Evolutionary conservation across 306 rosid species (phyloP), one percentile per base, ranked within the genome.

Genomic region (Pachyrhizus erosus): DNA sequence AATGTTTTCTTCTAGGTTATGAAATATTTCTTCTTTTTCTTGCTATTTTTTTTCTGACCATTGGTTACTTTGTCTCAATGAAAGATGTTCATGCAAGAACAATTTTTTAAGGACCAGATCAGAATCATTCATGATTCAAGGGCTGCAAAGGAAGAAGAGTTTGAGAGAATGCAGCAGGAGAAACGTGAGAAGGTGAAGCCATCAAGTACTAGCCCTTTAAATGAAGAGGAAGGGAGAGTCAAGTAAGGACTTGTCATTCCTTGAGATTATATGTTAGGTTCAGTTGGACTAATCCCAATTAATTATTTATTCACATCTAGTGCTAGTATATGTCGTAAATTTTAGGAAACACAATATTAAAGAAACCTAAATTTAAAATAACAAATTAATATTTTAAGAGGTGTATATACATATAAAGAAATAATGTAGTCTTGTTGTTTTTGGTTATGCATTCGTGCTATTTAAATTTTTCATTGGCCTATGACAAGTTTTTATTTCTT

Each of bases 111-210:
- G 75, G 92, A 90, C 0, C 96, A 86, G 82, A 82, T 91, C 68
- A 80, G 61, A 42, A 42, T 82, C 26, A 73, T 89, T 73, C 89
- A 84, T 17, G 88, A 90, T 33, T 80, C 92, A 18, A 88, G 87
- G 84, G 82, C 84, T 14, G 88, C 80, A 10, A 91, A 83, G 71
- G 97, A 90, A 80, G 94, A 91, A 72, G 82, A 84, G 14, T 93
- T 93, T 75, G 94, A 88, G 90, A 89, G 84, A 76, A 51, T 91
- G 84, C 96, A 93, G 82, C 90, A 88, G 65, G 91, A 89, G 54
- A 81, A 91, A 67, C 92, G 92, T 20, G 91, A 88, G 52, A 91
- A 88, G 88, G 87, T 84, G 79, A 87, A 88, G 87, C 87, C 79
- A 51, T 87, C 81, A 8, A 84, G 86, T 71, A 71, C 46, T 15